Evolutionary conservation across 202 grass and related monocot genomes (phyloP), one percentile per base, ranked within the genome.

Genomic region (Cymbopogon flexuosus): DNA sequence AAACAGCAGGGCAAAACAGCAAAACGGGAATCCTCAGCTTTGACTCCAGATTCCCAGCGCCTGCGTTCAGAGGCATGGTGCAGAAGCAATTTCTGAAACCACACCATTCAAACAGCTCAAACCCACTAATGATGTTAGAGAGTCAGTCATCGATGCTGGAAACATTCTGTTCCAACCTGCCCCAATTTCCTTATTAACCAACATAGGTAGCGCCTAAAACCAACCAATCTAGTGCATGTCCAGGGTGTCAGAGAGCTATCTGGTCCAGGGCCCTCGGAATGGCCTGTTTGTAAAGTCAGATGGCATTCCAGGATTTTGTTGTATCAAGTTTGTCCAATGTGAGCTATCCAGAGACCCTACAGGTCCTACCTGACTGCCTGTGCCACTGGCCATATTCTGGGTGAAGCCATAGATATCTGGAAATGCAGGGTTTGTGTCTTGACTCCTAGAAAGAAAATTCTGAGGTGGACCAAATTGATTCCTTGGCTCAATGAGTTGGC

Each of bases 281-380:
- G 77, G 82, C 80, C 70, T 91, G 23, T 73, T 84, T 54, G 49
- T 72, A 11, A 77, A 65, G 73, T 80, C 75, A 11, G 86, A 86
- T 5, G 80, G 83, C 45, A 86, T 87, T 11, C 45, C 58, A 70
- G 78, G 63, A 80, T 86, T 88, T 71, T 91, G 89, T 13, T 72
- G 83, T 67, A 84, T 81, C 10, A 83, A 66, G 65, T 78, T 86
- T 60, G 87, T 88, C 89, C 89, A 88, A 11, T 81, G 73, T 45
- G 74, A 78, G 57, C 72, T 82, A 81, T 79, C 87, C 73, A 82
- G 22, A 35, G 85, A 62, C 33, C 76, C 59, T 54, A 42, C 68
- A 76, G 64, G 21, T 80, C 45, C 43, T 72, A 54, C 30, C 70
- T 68, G 75, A 78, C 46, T 71, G 69, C 83, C 45, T 18, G 21